Percentiles rank a stretch among this genome's conserved stretches.
phyloP scores from a whole-genome alignment of 2,329 filamentous ascomycete genomes.

The Botryotinia narcissicola region DNA sequence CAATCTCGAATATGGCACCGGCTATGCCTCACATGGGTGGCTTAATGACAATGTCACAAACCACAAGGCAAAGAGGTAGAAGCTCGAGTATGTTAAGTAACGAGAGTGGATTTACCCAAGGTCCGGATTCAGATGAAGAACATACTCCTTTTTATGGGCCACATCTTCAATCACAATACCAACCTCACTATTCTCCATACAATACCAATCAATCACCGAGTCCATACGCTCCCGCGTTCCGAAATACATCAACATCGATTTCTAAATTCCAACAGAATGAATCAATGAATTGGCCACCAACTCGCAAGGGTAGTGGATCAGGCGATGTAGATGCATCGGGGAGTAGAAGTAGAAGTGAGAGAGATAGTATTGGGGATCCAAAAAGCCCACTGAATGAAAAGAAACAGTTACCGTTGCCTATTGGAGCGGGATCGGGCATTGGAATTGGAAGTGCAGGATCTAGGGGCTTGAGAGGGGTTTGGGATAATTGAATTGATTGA shows the following conservation, averaged over 20 bases:
- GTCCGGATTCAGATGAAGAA: slow-evolving; percentile 44
- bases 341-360: slow-evolving; percentile 44
- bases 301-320: slow-evolving; percentile 19
- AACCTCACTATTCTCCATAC: slow-evolving; percentile 11
- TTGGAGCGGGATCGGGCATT: neutral
- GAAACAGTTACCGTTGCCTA: slow-evolving; percentile 5
- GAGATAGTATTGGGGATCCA: slow-evolving; percentile 50
- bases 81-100: slow-evolving; percentile 67
- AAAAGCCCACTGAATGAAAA: slow-evolving; percentile 46
- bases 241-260: neutral
- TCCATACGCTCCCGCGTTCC: slow-evolving; percentile 6
- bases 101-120: slow-evolving; percentile 65
- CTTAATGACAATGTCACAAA: slow-evolving; percentile 5
- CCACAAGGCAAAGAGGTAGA: slow-evolving; percentile 33
- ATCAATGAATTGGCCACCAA: neutral
- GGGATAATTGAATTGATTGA: slow-evolving; percentile 11
- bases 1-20: slow-evolving; percentile 1
- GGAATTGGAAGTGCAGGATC: neutral
- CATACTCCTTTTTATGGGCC: slow-evolving; percentile 5
- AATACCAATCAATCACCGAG: slow-evolving; percentile 14
- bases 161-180: slow-evolving; percentile 7
- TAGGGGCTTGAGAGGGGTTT: slow-evolving; percentile 8
- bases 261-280: slow-evolving; percentile 2
- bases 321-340: slow-evolving; percentile 28
- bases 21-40: slow-evolving; percentile 1